phyloP scores from a whole-genome alignment of 1,284 basidiomycete genomes.

The Quambalaria eucalypti region DNA sequence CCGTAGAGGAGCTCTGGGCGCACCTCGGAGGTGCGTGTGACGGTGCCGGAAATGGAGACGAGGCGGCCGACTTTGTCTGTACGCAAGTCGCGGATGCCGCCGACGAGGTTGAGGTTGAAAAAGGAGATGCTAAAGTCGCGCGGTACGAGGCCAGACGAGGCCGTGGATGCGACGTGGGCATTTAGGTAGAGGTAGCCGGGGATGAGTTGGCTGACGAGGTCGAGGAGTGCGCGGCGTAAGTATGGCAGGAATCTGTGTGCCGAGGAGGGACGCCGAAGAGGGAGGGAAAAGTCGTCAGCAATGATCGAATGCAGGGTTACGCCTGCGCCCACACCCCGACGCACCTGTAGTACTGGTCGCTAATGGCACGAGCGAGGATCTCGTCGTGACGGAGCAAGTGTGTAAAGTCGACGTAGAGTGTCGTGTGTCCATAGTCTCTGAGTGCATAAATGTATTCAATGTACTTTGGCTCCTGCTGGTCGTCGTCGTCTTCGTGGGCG shows the following conservation, averaged over 20 bases:
- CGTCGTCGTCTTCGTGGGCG: slow-evolving; percentile 42
- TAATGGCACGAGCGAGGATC: slow-evolving; percentile 81
- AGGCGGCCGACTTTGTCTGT: slow-evolving; percentile 42
- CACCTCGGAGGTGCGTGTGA: slow-evolving; percentile 94
- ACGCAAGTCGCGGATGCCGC: slow-evolving; percentile 82
- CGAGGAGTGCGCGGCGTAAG: slow-evolving; percentile 77
- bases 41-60: slow-evolving; percentile 49
- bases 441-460: slow-evolving; percentile 85
- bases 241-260: slow-evolving; percentile 72
- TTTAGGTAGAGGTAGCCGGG: slow-evolving; percentile 91
- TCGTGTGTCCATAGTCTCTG: slow-evolving; percentile 84
- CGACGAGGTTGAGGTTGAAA: slow-evolving; percentile 86
- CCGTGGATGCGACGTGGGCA: slow-evolving; percentile 50
- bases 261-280: too few species aligned
- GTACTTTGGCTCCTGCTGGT: slow-evolving; percentile 55
- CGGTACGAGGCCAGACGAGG: slow-evolving; percentile 71
- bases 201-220: slow-evolving; percentile 75
- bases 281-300: background rate
- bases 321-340: too few species aligned
- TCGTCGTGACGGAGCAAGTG: slow-evolving; percentile 84
- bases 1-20: slow-evolving; percentile 88
- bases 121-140: slow-evolving; percentile 93
- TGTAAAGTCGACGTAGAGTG: slow-evolving; percentile 88
- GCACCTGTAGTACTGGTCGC: slow-evolving; percentile 81
- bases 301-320: background rate